Percentiles rank a stretch among this genome's conserved stretches.
These are phyloP conservation scores for Microcyclospora pomicola DNA, from an alignment of 2,329 filamentous ascomycete species.

Conservation along the genomic window DNA sequence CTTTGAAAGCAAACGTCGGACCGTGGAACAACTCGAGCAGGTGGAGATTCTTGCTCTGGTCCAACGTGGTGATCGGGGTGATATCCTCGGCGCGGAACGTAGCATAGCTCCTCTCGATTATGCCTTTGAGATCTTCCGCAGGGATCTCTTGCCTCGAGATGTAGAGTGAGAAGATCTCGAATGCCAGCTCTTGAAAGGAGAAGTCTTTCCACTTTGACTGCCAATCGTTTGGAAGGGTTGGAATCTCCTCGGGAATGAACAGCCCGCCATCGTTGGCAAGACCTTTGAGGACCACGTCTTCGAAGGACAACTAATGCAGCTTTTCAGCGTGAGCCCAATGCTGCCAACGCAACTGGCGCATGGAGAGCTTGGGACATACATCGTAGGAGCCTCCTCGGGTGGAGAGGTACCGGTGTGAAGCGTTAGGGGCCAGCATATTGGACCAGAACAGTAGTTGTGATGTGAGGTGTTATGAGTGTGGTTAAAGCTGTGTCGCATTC, in stretches of 20 bases:
- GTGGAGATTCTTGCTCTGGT: slow-evolving; percentile 58
- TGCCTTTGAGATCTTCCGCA: slow-evolving; percentile 59
- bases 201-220: slow-evolving; percentile 60
- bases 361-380: slow-evolving; percentile 27
- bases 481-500: too few relatives aligned
- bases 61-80: slow-evolving; percentile 65
- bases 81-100: slow-evolving; percentile 73
- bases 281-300: slow-evolving; percentile 80
- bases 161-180: slow-evolving; percentile 74
- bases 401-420: slow-evolving; percentile 48
- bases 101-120: slow-evolving; percentile 74
- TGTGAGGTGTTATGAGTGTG: too few relatives aligned
- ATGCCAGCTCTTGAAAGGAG: slow-evolving; percentile 68
- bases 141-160: slow-evolving; percentile 77
- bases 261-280: slow-evolving; percentile 76
- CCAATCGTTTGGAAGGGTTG: slow-evolving; percentile 49
- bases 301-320: slow-evolving; percentile 66
- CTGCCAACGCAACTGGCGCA: too few relatives aligned
- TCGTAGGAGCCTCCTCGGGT: slow-evolving; percentile 50
- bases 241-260: slow-evolving; percentile 76
- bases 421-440: slow-evolving; percentile 24
- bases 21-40: slow-evolving; percentile 93
- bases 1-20: slow-evolving; percentile 90
- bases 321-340: slow-evolving; percentile 19
- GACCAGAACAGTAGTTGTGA: too few relatives aligned